Conservation (phyloP, 257 asterid genomes). For the Eucommia ulmoides region DNA sequence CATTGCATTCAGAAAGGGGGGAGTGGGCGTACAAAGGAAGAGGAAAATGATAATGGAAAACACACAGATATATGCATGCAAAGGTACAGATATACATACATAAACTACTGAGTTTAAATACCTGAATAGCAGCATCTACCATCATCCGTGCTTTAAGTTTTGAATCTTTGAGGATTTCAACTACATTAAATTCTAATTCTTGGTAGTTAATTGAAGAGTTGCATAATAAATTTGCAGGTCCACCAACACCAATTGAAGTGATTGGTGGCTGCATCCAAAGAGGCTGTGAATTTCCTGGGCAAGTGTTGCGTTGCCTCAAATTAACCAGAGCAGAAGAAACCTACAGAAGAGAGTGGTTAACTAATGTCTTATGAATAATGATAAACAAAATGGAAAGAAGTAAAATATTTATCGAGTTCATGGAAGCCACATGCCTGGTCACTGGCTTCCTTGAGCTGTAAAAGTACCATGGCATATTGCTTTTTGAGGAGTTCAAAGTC, state of each 20-base stretch:
- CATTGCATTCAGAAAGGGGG: too few species aligned
- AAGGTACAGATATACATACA: too few species aligned
- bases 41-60: too few species aligned
- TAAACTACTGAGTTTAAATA: too few species aligned
- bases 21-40: too few species aligned
- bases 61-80: too few species aligned
- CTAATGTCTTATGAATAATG: too few species aligned
- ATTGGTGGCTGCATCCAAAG: constrained; percentile 32
- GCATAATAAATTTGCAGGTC: constrained; percentile 26
- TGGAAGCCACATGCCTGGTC: constrained; percentile 45
- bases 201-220: constrained; percentile 32
- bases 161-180: constrained; percentile 72
- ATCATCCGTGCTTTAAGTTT: constrained; percentile 60
- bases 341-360: too few species aligned
- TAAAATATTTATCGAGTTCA: constrained; percentile 5
- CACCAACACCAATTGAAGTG: constrained; percentile 27
- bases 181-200: constrained; percentile 49
- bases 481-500: constrained; percentile 66
- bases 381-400: neutral
- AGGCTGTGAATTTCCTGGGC: constrained; percentile 40
- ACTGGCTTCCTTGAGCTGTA: constrained; percentile 59
- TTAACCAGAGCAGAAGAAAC: constrained; percentile 50
- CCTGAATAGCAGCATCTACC: constrained; percentile 91
- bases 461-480: constrained; percentile 74
- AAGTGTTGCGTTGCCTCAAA: constrained; percentile 70